Evolutionary conservation across 2,329 filamentous ascomycete genomes (phyloP).

Genomic region (Elsinoe perseae): DNA sequence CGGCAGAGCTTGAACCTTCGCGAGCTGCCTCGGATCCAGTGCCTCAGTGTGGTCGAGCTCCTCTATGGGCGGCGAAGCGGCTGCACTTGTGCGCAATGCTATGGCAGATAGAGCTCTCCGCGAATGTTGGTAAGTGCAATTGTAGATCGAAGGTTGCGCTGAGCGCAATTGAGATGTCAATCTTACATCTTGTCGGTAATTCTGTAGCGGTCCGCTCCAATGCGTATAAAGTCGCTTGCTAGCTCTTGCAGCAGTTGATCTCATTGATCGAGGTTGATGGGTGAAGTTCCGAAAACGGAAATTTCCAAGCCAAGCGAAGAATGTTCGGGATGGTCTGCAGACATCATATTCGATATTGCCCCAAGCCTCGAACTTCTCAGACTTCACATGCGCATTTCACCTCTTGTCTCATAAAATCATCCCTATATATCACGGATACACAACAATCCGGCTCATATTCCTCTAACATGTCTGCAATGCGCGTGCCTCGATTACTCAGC

Average conservation of each 20-base stretch:
- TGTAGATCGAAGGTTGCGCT: background rate
- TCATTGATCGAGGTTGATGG: background rate
- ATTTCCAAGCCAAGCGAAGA: background rate
- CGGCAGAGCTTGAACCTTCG: slow-evolving; percentile 33
- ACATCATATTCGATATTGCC: slow-evolving; percentile 9
- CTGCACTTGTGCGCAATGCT: background rate
- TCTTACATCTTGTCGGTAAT: background rate
- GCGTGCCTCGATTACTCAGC: slow-evolving; percentile 15
- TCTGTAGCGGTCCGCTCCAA: background rate
- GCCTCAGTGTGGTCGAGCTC: background rate
- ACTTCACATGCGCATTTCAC: too few species aligned
- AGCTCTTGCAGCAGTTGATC: background rate
- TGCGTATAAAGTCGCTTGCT: background rate
- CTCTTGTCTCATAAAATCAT: too few species aligned
- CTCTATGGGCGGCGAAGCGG: background rate
- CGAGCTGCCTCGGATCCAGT: background rate
- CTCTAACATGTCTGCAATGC: slow-evolving; percentile 16
- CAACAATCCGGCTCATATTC: too few species aligned
- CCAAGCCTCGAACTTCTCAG: background rate
- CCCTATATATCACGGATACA: too few species aligned
- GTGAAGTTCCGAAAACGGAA: background rate
- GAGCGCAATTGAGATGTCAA: background rate
- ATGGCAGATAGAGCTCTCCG: background rate
- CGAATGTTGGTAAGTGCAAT: background rate
- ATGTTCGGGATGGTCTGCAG: slow-evolving; percentile 10